phyloP scores from a whole-genome alignment of 2,329 filamentous ascomycete species.

The Corinectria fuckeliana region DNA sequence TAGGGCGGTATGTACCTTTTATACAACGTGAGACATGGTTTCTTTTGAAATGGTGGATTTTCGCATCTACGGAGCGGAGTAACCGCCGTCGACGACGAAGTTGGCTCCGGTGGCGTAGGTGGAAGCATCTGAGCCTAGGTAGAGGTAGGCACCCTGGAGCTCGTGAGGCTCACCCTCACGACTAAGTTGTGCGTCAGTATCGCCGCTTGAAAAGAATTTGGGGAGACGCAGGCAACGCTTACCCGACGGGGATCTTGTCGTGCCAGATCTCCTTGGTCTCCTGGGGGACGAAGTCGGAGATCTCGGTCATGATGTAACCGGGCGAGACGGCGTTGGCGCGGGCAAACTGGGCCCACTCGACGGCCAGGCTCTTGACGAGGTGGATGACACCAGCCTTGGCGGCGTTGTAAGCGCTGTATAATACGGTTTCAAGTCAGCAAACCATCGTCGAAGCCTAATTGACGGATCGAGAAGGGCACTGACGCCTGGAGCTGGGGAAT shows the following conservation, averaged over 20 bases:
- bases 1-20: not conserved
- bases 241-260: conserved; percentile 38
- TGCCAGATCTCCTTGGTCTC: conserved; percentile 37
- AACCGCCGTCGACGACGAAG: conserved; percentile 42
- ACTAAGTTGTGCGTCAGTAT: conserved; percentile 23
- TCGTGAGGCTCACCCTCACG: conserved; percentile 38
- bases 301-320: conserved; percentile 44
- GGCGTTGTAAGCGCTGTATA: conserved; percentile 55
- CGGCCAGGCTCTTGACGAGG: conserved; percentile 60
- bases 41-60: not conserved
- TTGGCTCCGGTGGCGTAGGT: conserved; percentile 43
- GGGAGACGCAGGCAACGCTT: not conserved
- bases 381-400: conserved; percentile 63
- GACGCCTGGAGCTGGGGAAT: conserved; percentile 58
- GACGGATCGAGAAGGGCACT: not conserved
- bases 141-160: conserved; percentile 36
- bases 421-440: not conserved
- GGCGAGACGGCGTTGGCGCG: conserved; percentile 60
- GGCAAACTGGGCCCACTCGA: conserved; percentile 64
- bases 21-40: not conserved
- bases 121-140: conserved; percentile 41
- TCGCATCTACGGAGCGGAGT: conserved; percentile 34
- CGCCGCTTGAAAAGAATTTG: not conserved
- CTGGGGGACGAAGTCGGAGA: conserved; percentile 37
- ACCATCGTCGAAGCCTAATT: not conserved